Base-by-base conservation (phyloP, 164 flowering plant genomes). In the Euptelea pleiosperma region DNA sequence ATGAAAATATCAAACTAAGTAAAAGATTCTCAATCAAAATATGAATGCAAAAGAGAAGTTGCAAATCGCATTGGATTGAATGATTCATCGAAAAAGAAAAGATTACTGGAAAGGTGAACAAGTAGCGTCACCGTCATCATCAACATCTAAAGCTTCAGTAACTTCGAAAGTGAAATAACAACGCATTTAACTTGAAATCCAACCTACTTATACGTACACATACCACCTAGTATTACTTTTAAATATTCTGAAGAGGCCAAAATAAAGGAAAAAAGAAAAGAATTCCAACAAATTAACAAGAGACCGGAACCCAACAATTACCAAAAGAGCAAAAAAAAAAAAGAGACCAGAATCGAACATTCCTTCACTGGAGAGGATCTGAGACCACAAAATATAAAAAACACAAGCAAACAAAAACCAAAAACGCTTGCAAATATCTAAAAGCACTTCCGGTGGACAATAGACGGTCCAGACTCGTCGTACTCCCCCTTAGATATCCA, bases 401-500 rank as follows among this genome's bases (percentile, higher is more conserved):
- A 19, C 52, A 48, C 52, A 48, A 48, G 24, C 55, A 52, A 16
- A 56, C 47, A 57, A 52, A 41, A 8, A 29, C 35, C 25, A 25
- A 15, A 24, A 25, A 25, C 25, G 3, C 16, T 10, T 9, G 50
- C 24, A 2, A 31, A 43, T n/a, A 58, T 52, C 34, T 60, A 69
- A 53, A 69, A 69, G 73, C 73, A 69, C 43, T 69, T 69, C 60
- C 70, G 55, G 61, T 69, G 73, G 42, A 69, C 73, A 53, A 69
- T 64, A 5, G 73, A 70, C 52, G 74, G 70, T 0, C 70, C 64
- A 29, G 74, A 70, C 40, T 70, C 74, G 16, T 70, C 74, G 14
- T 70, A 70, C 62, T 70, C 70, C 14, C 58, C 70, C 63, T 70
- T 70, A 8, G 74, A 62, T 51, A 70, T 70, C 74, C 74, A 70